Evolutionary conservation across 2,329 filamentous ascomycete genomes (phyloP).

Genomic region (Aspergillus pseudonomiae): DNA sequence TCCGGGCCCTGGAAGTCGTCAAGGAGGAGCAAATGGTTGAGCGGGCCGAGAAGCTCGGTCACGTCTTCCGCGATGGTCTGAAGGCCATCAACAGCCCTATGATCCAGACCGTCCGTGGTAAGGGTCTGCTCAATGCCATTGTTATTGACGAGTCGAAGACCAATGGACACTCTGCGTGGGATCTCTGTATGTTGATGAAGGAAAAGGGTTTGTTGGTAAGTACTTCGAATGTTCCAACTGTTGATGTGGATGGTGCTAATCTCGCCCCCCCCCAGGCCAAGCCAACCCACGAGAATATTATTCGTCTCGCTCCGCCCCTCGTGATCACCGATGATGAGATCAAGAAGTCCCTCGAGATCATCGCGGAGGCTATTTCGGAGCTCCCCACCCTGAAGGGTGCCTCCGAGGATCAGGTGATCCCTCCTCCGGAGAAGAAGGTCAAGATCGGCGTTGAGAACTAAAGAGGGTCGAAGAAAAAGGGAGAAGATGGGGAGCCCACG

Average conservation of each 20-base stretch:
- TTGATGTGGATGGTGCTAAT: conserved; percentile 1
- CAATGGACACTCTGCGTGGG: conserved; percentile 87
- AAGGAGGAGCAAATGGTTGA: conserved; percentile 87
- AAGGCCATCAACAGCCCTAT: conserved; percentile 75
- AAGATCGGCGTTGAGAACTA: conserved; percentile 63
- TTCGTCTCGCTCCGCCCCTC: conserved; percentile 92
- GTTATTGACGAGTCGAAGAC: conserved; percentile 91
- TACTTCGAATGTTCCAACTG: conserved; percentile 16
- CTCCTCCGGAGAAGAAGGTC: conserved; percentile 63
- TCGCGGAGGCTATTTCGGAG: conserved; percentile 79
- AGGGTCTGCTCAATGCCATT: conserved; percentile 92
- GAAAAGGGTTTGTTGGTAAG: conserved; percentile 88
- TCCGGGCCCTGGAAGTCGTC: conserved; percentile 90
- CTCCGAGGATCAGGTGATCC: conserved; percentile 59
- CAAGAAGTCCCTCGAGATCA: conserved; percentile 73
- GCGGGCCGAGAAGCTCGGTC: conserved; percentile 77
- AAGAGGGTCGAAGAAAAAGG: not conserved
- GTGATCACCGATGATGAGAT: conserved; percentile 92
- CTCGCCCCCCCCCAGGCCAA: conserved; percentile 70
- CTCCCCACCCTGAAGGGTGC: conserved; percentile 69
- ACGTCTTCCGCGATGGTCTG: conserved; percentile 80
- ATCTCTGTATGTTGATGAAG: conserved; percentile 93
- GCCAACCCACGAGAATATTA: conserved; percentile 98
- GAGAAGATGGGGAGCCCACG: not conserved
- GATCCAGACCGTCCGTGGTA: conserved; percentile 82